Base-by-base conservation (phyloP, 2,329 filamentous ascomycete species). In the Berkeleyomyces rouxiae region DNA sequence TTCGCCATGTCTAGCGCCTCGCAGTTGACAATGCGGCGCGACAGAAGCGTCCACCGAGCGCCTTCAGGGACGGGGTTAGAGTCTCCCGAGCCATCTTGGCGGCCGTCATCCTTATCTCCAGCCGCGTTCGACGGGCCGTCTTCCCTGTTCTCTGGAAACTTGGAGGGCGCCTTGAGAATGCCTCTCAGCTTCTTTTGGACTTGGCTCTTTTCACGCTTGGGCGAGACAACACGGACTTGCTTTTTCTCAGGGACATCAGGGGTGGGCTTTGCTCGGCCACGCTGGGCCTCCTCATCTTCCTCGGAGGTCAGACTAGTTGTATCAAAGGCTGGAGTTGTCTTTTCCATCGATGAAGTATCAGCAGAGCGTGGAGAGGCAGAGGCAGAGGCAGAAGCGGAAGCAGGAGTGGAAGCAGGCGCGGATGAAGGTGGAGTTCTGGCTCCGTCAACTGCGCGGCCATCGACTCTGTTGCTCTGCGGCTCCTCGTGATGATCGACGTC, bases 11-110 rank as follows among this genome's bases (percentile, higher is more conserved):
- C 87, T 57, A 97, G 75, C 0, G 91, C 90, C 68, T 92, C 87
- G 0, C 91, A 90, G 68, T 95, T 96, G 68, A 97, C 91, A 62
- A 95, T 80, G 67, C 86, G 84, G 63, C 91, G 84, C 70, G 87
- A 88, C 70, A 97, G 91, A 75, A 93, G 95, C 57, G 91, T 96
- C 91, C 91, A 96, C 62, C 90, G 82, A 42, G 91, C 91, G 63
- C 87, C 88, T 0, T 84, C 74, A 0, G 87, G 87, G 40, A 90
- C 88, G 46, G 88, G 86, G 69, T 81, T 83, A 11, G 23, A 23
- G 23, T 3, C 13, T 37, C 36, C 49, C 3, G 36, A 3, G 58
- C 88, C 85, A 70, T 95, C 90, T 74, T 95, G 96, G 70, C 95
- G 82, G n/a, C 91, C 91, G 1, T 91, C 90, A 5, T 96, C 92